These are phyloP conservation scores for Acer saccharum DNA, from an alignment of 345 rosid genomes.

Conservation along the genomic window DNA sequence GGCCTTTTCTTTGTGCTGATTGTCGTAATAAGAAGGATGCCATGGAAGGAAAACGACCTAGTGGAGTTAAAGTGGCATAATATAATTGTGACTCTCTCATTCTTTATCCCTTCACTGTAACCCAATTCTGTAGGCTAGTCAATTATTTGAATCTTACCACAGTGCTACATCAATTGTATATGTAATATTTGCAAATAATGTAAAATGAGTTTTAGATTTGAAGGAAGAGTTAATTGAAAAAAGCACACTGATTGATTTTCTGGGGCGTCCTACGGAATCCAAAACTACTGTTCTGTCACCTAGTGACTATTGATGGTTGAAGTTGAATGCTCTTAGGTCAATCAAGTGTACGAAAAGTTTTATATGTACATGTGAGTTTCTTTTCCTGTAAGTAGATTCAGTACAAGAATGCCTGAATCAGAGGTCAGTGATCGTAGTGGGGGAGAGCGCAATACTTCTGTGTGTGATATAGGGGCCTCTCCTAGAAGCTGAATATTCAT, in stretches of 20 bases:
- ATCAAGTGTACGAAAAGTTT: too few relatives aligned
- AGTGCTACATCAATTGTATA: constrained; percentile 33
- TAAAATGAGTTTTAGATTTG: constrained; percentile 28
- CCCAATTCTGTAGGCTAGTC: constrained; percentile 24
- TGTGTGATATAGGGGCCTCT: too few relatives aligned
- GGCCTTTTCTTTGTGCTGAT: constrained; percentile 80
- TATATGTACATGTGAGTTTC: too few relatives aligned
- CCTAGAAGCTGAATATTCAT: too few relatives aligned
- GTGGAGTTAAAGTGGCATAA: constrained; percentile 68
- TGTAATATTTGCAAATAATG: constrained; percentile 32
- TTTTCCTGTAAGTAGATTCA: too few relatives aligned
- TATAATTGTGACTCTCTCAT: constrained; percentile 32
- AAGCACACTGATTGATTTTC: not conserved
- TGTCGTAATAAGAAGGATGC: constrained; percentile 89
- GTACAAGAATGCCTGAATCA: too few relatives aligned
- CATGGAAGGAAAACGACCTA: constrained; percentile 92
- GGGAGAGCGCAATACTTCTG: too few relatives aligned
- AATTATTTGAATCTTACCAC: constrained; percentile 24
- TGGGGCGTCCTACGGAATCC: not conserved
- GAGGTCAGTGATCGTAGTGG: too few relatives aligned
- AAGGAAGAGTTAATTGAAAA: constrained; percentile 6
- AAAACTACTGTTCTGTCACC: not conserved
- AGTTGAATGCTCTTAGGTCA: too few relatives aligned
- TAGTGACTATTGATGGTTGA: not conserved
- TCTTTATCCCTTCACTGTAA: constrained; percentile 31